A percentile compares a stretch with the other conserved stretches of the same genome.
Evolutionary conservation across 2,329 filamentous ascomycete genomes (phyloP).

Genomic region (Epichloe brachyelytri): DNA sequence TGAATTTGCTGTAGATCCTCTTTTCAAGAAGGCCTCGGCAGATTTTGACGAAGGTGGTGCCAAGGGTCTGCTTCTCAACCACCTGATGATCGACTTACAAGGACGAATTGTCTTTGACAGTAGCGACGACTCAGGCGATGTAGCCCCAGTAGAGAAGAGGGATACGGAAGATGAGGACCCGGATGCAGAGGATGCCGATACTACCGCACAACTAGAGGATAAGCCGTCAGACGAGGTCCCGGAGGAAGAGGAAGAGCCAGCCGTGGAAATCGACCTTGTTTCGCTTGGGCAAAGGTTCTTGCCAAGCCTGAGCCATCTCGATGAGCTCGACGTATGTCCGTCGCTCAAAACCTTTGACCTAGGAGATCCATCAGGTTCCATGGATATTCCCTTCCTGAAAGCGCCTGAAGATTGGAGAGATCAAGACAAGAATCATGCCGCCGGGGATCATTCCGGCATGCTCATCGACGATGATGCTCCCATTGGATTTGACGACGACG

Average conservation of each 20-base stretch:
- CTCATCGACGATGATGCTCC: slow-evolving; percentile 81
- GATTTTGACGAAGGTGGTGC: slow-evolving; percentile 98
- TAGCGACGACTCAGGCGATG: slow-evolving; percentile 67
- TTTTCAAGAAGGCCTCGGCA: slow-evolving; percentile 98
- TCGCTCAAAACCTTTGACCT: slow-evolving; percentile 90
- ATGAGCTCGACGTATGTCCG: slow-evolving; percentile 84
- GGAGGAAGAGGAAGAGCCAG: slow-evolving; percentile 36
- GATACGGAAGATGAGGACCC: slow-evolving; percentile 27
- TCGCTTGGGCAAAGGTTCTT: slow-evolving; percentile 73
- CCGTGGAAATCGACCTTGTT: slow-evolving; percentile 64
- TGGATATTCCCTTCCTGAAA: slow-evolving; percentile 87
- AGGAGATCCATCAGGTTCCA: slow-evolving; percentile 68
- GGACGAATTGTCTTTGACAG: slow-evolving; percentile 97
- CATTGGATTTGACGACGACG: slow-evolving; percentile 59
- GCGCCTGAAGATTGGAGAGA: slow-evolving; percentile 77
- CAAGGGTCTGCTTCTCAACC: slow-evolving; percentile 87
- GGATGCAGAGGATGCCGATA: slow-evolving; percentile 17
- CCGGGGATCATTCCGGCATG: slow-evolving; percentile 61
- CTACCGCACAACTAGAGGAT: slow-evolving; percentile 25
- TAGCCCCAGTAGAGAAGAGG: slow-evolving; percentile 20
- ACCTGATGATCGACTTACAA: slow-evolving; percentile 85
- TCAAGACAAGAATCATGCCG: slow-evolving; percentile 46
- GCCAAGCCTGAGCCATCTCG: slow-evolving; percentile 61
- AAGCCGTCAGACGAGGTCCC: slow-evolving; percentile 30
- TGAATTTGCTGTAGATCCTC: slow-evolving; percentile 87